Conservation (phyloP, 1,139 yeast genomes). For the Taphrina flavorubra region DNA sequence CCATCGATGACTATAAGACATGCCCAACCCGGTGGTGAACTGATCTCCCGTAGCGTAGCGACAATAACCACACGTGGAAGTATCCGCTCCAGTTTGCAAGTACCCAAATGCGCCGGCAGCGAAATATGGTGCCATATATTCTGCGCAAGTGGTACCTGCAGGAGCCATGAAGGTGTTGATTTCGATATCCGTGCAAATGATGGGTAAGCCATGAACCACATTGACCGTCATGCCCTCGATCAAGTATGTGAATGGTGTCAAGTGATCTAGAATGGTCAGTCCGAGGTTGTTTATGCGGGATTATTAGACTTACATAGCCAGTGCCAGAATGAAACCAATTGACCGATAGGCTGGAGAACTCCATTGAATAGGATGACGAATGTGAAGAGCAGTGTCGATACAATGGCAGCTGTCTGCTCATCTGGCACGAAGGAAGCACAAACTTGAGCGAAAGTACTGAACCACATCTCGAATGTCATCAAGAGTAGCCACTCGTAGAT, state of each 20-base stretch:
- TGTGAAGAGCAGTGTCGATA: constrained; percentile 61
- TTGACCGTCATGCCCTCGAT: constrained; percentile 63
- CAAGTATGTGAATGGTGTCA: constrained; percentile 71
- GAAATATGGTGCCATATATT: constrained; percentile 56
- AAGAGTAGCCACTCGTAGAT: constrained; percentile 58
- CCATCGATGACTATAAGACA: constrained; percentile 61
- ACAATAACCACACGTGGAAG: constrained; percentile 66
- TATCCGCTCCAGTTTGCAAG: constrained; percentile 54
- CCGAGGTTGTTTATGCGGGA: neutral
- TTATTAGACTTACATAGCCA: constrained; percentile 51
- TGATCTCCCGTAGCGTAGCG: constrained; percentile 61
- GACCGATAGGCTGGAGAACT: constrained; percentile 62
- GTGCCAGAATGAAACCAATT: constrained; percentile 70
- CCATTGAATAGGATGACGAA: constrained; percentile 65
- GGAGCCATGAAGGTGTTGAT: constrained; percentile 63
- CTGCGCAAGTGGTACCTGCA: constrained; percentile 63
- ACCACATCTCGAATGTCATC: constrained; percentile 64
- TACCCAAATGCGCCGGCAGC: constrained; percentile 58
- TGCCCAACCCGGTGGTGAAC: constrained; percentile 57
- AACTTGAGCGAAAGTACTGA: constrained; percentile 61
- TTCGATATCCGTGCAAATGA: constrained; percentile 62
- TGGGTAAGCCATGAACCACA: constrained; percentile 62
- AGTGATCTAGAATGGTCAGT: constrained; percentile 54
- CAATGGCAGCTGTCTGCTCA: constrained; percentile 66
- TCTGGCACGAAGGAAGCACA: constrained; percentile 66